phyloP scores from a whole-genome alignment of 495 filamentous ascomycete species.

The Astrothelium subdiscretum region DNA sequence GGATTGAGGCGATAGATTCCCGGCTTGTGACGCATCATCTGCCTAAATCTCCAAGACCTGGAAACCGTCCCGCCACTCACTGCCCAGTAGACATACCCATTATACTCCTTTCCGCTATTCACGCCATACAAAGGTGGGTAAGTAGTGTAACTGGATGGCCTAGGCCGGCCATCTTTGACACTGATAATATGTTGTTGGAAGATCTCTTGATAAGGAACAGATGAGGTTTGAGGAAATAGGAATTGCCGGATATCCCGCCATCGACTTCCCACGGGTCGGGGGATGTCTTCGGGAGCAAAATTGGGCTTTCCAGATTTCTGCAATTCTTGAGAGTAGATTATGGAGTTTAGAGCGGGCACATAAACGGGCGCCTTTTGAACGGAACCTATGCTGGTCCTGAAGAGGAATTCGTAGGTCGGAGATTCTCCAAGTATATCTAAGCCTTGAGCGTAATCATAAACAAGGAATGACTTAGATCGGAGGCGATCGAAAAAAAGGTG shows the following conservation, averaged over 20 bases:
- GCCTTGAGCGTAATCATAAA: constrained; percentile 3
- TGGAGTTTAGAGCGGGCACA: constrained; percentile 4
- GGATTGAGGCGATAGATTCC: constrained; percentile 18
- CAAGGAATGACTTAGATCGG: constrained; percentile 1
- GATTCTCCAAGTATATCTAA: constrained; percentile 4
- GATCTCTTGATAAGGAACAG: constrained; percentile 5
- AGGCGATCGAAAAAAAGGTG: constrained; percentile 3
- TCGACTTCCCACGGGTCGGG: too few species aligned
- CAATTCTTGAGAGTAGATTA: too few species aligned
- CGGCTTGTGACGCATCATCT: constrained; percentile 3
- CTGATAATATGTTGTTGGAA: constrained; percentile 11
- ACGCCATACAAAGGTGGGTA: constrained; percentile 13
- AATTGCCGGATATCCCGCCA: too few species aligned
- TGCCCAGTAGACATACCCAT: constrained; percentile 15
- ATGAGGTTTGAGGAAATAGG: not conserved
- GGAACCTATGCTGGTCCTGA: constrained; percentile 3
- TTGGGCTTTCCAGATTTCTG: too few species aligned
- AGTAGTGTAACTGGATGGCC: constrained; percentile 6
- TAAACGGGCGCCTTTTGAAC: constrained; percentile 9
- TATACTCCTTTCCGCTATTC: constrained; percentile 11
- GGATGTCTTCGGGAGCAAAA: too few species aligned
- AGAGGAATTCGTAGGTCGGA: constrained; percentile 3
- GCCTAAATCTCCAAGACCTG: not conserved
- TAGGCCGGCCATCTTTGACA: constrained; percentile 10
- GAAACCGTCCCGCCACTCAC: not conserved